Evolutionary conservation across 345 rosid species (phyloP), one percentile per base, ranked within the genome.

Genomic region (Gossypium australe): DNA sequence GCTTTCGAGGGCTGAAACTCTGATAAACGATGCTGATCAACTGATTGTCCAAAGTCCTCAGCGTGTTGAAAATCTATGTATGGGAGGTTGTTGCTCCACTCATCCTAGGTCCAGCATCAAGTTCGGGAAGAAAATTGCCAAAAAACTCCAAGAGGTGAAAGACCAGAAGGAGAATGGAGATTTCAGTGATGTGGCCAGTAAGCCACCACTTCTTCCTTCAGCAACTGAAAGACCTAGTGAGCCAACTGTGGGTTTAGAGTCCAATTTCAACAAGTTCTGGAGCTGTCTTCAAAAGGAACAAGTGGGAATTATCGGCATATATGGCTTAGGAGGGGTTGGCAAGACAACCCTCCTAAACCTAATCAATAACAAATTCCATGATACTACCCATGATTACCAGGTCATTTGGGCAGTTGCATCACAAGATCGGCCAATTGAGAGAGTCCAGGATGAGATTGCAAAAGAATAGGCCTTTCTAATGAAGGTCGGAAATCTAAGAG

Each of bases 321-420:
- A 76, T 18, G 79, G 79, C 12, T 22, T 48, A 22, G 79, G 75
- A 0, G 79, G 75, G 20, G 70, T 78, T 9, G 81, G 81, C 45
- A 78, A 78, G 52, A 78, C 81, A 7, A 74, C 63, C 2, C 78
- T 78, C 13, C 49, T 78, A 44, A 74, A 29, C 2, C 47, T 48
- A 49, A 24, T 27, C 64, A 59, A 59, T 14, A 59, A 55, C 11
- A 55, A 18, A 8, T 7, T 55, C 7, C 11, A 3, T 55, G 59
- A 7, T 55, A 7, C 12, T 1, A 2, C 25, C 5, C 0, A 9
- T 18, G 24, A 9, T 20, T 57, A 57, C 24, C 0, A 20, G 1
- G 61, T 57, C 0, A 57, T 57, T 57, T 57, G 61, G 61, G 61
- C 22, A 3, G 27, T 9, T 2, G 18, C 16, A 16, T 60, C 65